phyloP scores from a whole-genome alignment of 805 yeast genomes.

The Candida insectorum region DNA sequence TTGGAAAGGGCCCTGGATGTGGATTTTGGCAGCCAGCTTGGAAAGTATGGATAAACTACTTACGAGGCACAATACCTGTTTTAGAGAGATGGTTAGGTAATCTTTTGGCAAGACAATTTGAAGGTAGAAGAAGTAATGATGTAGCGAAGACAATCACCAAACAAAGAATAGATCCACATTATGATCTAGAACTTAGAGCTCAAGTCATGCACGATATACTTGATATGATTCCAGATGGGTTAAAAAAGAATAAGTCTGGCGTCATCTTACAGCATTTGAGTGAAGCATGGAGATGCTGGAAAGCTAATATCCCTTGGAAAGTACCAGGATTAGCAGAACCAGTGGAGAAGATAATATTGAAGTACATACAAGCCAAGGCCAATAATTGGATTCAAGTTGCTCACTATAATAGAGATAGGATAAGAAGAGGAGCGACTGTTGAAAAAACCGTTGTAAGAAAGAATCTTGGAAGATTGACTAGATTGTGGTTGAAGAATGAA shows the following conservation, averaged over 20 bases:
- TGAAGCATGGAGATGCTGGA: constrained; percentile 99
- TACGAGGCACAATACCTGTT: constrained; percentile 88
- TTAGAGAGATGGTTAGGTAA: constrained; percentile 95
- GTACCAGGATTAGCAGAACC: constrained; percentile 96
- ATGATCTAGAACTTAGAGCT: constrained; percentile 88
- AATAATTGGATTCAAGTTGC: constrained; percentile 96
- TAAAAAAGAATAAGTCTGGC: constrained; percentile 81
- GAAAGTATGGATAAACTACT: constrained; percentile 91
- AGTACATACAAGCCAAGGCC: constrained; percentile 92
- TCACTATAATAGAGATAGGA: constrained; percentile 85
- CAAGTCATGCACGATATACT: constrained; percentile 93
- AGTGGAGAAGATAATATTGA: constrained; percentile 76
- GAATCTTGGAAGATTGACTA: constrained; percentile 85
- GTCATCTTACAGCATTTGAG: constrained; percentile 89
- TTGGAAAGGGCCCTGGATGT: constrained; percentile 98
- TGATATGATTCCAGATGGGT: constrained; percentile 96
- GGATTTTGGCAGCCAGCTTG: constrained; percentile 99
- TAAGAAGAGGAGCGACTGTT: constrained; percentile 83
- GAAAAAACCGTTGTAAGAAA: constrained; percentile 94
- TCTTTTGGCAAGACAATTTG: constrained; percentile 86
- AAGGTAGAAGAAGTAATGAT: constrained; percentile 89
- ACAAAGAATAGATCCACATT: constrained; percentile 92
- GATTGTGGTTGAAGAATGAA: constrained; percentile 90
- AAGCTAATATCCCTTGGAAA: constrained; percentile 96
- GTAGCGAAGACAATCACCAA: constrained; percentile 92